Conservation (phyloP, 2,329 filamentous ascomycete species). For the Beauveria varroae region DNA sequence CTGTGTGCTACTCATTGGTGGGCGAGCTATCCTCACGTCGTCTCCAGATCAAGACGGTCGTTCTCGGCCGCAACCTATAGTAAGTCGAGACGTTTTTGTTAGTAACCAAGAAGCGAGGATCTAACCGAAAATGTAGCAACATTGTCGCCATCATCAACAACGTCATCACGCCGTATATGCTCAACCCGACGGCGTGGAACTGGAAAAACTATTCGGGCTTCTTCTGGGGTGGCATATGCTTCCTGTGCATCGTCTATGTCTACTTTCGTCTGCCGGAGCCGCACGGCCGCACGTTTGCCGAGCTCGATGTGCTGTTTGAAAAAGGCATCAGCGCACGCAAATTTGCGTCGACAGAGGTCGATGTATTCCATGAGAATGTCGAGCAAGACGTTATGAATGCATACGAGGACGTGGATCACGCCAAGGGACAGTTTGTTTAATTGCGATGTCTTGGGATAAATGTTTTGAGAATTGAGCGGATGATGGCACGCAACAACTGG, state of each 20-base stretch:
- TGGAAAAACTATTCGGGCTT: slow-evolving; percentile 85
- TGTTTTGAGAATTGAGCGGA: neutral
- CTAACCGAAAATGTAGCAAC: slow-evolving; percentile 42
- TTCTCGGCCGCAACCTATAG: slow-evolving; percentile 73
- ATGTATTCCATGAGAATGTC: slow-evolving; percentile 48
- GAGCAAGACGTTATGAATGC: slow-evolving; percentile 39
- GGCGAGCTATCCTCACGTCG: slow-evolving; percentile 75
- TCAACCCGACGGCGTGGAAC: slow-evolving; percentile 80
- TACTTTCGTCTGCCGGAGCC: slow-evolving; percentile 80
- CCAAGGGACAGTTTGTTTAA: neutral
- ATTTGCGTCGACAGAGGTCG: slow-evolving; percentile 53
- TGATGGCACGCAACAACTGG: neutral
- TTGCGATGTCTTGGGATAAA: neutral
- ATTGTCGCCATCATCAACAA: slow-evolving; percentile 74
- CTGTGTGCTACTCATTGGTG: slow-evolving; percentile 83
- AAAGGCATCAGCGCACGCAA: slow-evolving; percentile 62
- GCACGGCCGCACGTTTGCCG: slow-evolving; percentile 71
- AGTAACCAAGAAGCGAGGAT: neutral
- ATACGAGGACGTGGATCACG: slow-evolving; percentile 30
- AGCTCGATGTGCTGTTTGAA: slow-evolving; percentile 81
- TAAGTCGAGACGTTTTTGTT: slow-evolving; percentile 26
- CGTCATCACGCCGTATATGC: slow-evolving; percentile 85
- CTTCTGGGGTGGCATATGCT: slow-evolving; percentile 79
- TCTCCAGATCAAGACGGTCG: slow-evolving; percentile 86
- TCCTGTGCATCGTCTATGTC: slow-evolving; percentile 62